phyloP scores from a whole-genome alignment of 2,329 filamentous ascomycete species.

The Diaporthe longicolla region DNA sequence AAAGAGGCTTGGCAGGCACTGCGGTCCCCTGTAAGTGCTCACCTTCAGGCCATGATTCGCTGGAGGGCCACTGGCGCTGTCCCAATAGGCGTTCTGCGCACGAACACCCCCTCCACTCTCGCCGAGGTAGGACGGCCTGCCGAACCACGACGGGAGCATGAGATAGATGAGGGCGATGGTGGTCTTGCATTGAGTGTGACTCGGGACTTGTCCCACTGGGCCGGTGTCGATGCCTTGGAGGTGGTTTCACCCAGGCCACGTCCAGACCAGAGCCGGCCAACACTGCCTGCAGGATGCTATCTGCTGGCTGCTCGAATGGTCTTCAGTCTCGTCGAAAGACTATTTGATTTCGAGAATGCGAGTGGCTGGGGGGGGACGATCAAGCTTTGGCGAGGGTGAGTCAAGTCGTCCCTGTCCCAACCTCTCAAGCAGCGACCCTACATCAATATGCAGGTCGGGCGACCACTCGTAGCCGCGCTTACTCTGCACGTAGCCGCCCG shows the following conservation, averaged over 20 bases:
- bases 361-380: constrained; percentile 1
- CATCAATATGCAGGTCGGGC: constrained; percentile 24
- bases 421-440: constrained; percentile 4
- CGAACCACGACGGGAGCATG: constrained; percentile 40
- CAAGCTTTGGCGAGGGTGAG: constrained; percentile 1
- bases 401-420: constrained; percentile 9
- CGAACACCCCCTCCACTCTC: constrained; percentile 33
- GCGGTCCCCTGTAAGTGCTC: constrained; percentile 33
- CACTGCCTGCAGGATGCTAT: constrained; percentile 26
- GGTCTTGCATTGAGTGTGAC: constrained; percentile 31
- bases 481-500: constrained; percentile 22
- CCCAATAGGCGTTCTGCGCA: constrained; percentile 39
- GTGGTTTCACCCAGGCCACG: constrained; percentile 9
- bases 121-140: constrained; percentile 28
- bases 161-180: constrained; percentile 38
- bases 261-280: constrained; percentile 11
- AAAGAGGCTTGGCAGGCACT: constrained; percentile 40
- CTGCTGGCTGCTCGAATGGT: constrained; percentile 21
- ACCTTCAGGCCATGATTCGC: constrained; percentile 37
- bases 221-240: constrained; percentile 3
- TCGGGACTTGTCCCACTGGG: constrained; percentile 28
- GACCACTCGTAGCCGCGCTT: constrained; percentile 14
- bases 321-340: neutral
- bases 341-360: neutral
- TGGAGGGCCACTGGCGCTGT: constrained; percentile 28